Evolutionary conservation across 345 rosid genomes (phyloP).

Genomic region (Linum usitatissimum): DNA sequence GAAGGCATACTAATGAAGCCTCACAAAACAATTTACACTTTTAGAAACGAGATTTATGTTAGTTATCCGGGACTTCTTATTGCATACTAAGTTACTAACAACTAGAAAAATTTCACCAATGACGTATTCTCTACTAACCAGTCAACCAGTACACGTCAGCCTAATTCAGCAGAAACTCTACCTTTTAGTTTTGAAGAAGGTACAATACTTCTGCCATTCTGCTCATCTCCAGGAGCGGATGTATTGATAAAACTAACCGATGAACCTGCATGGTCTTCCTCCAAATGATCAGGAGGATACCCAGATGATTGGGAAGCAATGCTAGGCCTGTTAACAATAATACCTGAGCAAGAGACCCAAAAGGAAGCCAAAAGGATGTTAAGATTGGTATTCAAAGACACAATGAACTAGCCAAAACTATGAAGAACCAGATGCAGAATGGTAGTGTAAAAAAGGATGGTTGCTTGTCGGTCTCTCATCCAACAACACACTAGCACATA

Average conservation of each 20-base stretch:
- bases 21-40: not conserved
- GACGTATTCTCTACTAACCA: not conserved
- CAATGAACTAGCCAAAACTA: no score
- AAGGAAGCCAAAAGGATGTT: not conserved
- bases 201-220: constrained; percentile 6
- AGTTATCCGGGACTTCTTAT: not conserved
- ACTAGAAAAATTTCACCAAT: not conserved
- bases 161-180: not conserved
- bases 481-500: not conserved
- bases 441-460: not conserved
- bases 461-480: not conserved
- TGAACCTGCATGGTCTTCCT: constrained; percentile 16
- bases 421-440: not conserved
- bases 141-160: not conserved
- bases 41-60: not conserved
- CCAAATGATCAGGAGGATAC: constrained; percentile 15
- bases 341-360: constrained; percentile 8
- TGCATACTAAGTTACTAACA: not conserved
- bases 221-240: constrained; percentile 11
- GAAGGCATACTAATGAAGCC: not conserved
- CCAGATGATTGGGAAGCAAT: constrained; percentile 12
- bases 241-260: constrained; percentile 15
- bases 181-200: constrained; percentile 30
- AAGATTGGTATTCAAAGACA: not conserved
- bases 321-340: constrained; percentile 10